These are phyloP conservation scores for Ophiostoma novo-ulmi DNA, from an alignment of 2,329 filamentous ascomycete species.

Conservation along the genomic window DNA sequence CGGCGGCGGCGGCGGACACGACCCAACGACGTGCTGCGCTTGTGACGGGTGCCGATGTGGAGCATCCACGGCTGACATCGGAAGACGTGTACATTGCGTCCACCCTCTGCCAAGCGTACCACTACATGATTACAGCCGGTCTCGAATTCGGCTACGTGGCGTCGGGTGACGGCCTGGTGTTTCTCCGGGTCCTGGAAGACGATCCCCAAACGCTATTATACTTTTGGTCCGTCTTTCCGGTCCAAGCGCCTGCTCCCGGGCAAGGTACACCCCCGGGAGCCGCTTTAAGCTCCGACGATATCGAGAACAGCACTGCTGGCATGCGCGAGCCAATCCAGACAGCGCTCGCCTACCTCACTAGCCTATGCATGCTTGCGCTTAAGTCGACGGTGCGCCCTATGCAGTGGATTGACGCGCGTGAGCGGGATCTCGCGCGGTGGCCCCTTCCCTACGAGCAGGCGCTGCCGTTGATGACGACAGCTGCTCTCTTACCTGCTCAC, in stretches of 20 bases:
- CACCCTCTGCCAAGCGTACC: constrained; percentile 19
- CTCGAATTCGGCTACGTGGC: constrained; percentile 22
- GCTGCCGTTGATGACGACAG: not conserved
- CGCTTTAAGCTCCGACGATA: not conserved
- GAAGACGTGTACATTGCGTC: constrained; percentile 16
- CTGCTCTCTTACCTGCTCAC: constrained; percentile 5
- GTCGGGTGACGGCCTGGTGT: constrained; percentile 19
- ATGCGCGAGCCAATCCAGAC: constrained; percentile 11
- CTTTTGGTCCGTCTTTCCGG: constrained; percentile 15
- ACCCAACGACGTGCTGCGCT: too few species aligned
- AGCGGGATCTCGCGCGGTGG: constrained; percentile 7
- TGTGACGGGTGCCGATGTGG: not conserved
- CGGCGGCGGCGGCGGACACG: not conserved
- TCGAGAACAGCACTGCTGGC: not conserved
- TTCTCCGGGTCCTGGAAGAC: constrained; percentile 18
- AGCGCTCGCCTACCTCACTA: constrained; percentile 16
- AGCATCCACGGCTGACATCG: not conserved
- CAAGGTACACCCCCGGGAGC: not conserved
- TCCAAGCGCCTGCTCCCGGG: not conserved
- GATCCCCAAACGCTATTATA: constrained; percentile 21
- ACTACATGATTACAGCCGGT: constrained; percentile 22
- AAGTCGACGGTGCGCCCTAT: not conserved
- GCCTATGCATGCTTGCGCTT: constrained; percentile 11
- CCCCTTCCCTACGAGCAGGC: constrained; percentile 7
- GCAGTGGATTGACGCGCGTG: constrained; percentile 9